Conservation (phyloP, 208 protist genomes). For the Balamuthia mandrillaris region DNA sequence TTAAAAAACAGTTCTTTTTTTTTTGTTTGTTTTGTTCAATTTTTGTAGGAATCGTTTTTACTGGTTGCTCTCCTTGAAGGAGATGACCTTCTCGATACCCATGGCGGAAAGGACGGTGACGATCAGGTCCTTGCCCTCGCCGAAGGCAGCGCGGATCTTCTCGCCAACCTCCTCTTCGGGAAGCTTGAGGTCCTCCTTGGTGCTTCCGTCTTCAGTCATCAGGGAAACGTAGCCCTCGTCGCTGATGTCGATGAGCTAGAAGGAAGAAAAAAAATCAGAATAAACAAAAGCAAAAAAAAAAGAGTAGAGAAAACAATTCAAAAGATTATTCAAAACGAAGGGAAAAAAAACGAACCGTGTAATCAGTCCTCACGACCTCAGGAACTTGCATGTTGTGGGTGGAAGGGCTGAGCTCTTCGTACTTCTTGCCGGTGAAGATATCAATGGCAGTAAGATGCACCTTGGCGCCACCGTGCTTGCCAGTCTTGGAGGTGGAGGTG, state of each 20-base stretch:
- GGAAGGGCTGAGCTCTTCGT: slow-evolving; percentile 93
- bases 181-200: slow-evolving; percentile 85
- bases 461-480: slow-evolving; percentile 99
- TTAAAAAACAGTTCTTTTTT: too few relatives aligned
- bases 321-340: too few relatives aligned
- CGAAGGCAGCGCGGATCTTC: slow-evolving; percentile 85
- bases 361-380: slow-evolving; percentile 89
- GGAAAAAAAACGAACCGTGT: slow-evolving; percentile 77
- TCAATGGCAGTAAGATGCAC: slow-evolving; percentile 93
- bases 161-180: slow-evolving; percentile 81
- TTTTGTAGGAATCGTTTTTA: too few relatives aligned
- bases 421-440: slow-evolving; percentile 97
- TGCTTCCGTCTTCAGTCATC: slow-evolving; percentile 85
- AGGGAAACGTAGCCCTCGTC: slow-evolving; percentile 81
- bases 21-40: too few relatives aligned
- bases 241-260: slow-evolving; percentile 43
- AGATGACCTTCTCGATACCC: slow-evolving; percentile 88
- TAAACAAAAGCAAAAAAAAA: slow-evolving; percentile 77
- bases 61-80: slow-evolving; percentile 83
- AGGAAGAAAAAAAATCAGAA: slow-evolving; percentile 64
- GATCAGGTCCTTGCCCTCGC: slow-evolving; percentile 85
- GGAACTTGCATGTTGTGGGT: slow-evolving; percentile 95
- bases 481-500: slow-evolving; percentile 96
- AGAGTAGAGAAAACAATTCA: slow-evolving; percentile 26
- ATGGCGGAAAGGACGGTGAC: slow-evolving; percentile 88